Base-by-base conservation (phyloP, 768 basidiomycete genomes). In the Tephrocybe sp. region DNA sequence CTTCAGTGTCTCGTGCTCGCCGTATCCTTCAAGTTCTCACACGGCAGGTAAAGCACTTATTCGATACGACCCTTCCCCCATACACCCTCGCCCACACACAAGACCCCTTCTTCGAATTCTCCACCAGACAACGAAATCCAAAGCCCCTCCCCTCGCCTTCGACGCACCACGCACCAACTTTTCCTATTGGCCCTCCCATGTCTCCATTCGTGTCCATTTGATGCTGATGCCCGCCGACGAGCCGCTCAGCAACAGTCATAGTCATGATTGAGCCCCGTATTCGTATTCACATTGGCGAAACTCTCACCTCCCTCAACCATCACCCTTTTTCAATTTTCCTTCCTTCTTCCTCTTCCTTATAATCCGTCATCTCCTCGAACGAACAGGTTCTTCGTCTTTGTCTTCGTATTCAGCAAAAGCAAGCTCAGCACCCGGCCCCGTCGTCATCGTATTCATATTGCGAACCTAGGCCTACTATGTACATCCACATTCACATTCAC, bases 221-320 rank as follows among this genome's bases (percentile, higher is more conserved):
- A n/a, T n/a, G n/a, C n/a, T 89, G 39, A 74, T 77, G n/a, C 81
- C 86, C 6, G 53, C 76, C 36, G 84, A 88, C 55, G 65, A 74
- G n/a, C 49, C 83, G 83, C 38, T 79, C 77, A 54, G 82, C 84
- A 2, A 80, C 74, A n/a, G n/a, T n/a, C n/a, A n/a, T n/a, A 50
- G 72, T 87, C 41, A 72, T 80, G 43, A 70, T 91, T 46, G 87
- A 90, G 62, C 82, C 89, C 43, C 82, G 88, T 43, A 85, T n/a
- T n/a, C n/a, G n/a, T n/a, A n/a, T 90, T 49, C 74, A 76, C 41
- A 71, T 88, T 45, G 73, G 70, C 44, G 79, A 84, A 42, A 56
- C 61, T 44, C 31, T 44, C 19, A 45, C 57, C 22, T 63, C 65
- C 11, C 45, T 47, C 9, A 59, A 66, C 21, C 58, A 51, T 19